Conservation (phyloP, 2,329 filamentous ascomycete genomes). For the Ceratocystis papillata region DNA sequence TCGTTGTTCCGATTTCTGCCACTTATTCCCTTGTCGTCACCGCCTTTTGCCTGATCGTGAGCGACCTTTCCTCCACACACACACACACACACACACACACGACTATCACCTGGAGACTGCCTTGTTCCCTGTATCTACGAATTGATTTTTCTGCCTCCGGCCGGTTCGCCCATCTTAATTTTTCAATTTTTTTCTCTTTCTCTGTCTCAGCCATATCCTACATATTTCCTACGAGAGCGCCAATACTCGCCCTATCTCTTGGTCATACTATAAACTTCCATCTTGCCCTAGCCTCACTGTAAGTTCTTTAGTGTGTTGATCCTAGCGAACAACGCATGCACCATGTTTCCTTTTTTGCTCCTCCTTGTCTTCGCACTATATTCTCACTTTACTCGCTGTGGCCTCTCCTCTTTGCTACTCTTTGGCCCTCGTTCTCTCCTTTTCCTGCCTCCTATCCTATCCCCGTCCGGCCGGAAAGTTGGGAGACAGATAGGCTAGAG, state of each 20-base stretch:
- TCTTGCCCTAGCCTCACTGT: neutral
- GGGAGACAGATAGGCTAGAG: neutral
- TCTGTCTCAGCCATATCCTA: no score
- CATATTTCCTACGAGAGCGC: no score
- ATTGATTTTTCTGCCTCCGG: neutral
- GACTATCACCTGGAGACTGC: neutral
- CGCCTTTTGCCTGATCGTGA: slow-evolving; percentile 20
- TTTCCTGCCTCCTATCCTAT: neutral
- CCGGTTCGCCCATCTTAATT: neutral
- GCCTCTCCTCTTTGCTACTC: neutral
- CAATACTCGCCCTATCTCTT: no score
- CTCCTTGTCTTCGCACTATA: neutral
- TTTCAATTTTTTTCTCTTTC: neutral
- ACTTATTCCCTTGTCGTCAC: slow-evolving; percentile 11
- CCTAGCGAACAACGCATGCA: neutral
- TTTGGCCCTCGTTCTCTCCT: neutral
- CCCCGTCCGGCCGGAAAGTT: neutral
- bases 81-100: neutral
- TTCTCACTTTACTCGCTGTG: neutral
- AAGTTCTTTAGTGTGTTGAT: neutral
- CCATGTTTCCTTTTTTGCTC: slow-evolving; percentile 1
- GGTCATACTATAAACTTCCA: neutral
- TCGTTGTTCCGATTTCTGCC: slow-evolving; percentile 15
- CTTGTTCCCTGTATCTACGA: neutral
- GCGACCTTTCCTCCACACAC: neutral